Percentiles rank a stretch among this genome's conserved stretches.
phyloP scores from a whole-genome alignment of 495 filamentous ascomycete species.

The Neurospora sp. region DNA sequence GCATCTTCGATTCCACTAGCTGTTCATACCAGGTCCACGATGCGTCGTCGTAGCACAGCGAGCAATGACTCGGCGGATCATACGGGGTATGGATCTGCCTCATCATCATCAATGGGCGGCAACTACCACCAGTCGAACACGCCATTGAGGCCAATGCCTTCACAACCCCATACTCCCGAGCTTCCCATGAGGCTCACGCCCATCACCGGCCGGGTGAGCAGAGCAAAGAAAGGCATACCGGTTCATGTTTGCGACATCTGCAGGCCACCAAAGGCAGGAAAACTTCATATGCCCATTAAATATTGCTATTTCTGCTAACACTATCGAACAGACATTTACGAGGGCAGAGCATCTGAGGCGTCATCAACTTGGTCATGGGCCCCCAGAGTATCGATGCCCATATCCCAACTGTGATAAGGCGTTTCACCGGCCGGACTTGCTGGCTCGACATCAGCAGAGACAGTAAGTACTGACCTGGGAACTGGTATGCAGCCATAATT shows the following conservation, averaged over 20 bases:
- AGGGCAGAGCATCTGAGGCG: constrained; percentile 80
- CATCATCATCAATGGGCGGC: constrained; percentile 22
- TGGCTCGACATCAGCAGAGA: constrained; percentile 70
- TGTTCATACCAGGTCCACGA: constrained; percentile 11
- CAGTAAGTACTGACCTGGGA: constrained; percentile 48
- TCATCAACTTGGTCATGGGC: constrained; percentile 78
- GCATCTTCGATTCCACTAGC: constrained; percentile 4
- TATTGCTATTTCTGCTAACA: constrained; percentile 12
- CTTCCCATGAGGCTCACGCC: constrained; percentile 50
- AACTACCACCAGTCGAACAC: constrained; percentile 13
- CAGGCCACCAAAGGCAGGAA: constrained; percentile 48
- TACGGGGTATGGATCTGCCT: constrained; percentile 25
- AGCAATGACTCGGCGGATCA: constrained; percentile 40
- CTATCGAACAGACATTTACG: constrained; percentile 54
- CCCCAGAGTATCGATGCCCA: constrained; percentile 57
- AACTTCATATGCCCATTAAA: constrained; percentile 6
- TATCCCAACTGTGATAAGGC: constrained; percentile 49
- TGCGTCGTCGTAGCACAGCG: constrained; percentile 31
- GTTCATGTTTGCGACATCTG: constrained; percentile 67
- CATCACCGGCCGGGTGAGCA: constrained; percentile 65
- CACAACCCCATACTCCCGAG: constrained; percentile 19
- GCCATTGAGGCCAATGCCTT: constrained; percentile 32
- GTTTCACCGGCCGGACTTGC: constrained; percentile 67
- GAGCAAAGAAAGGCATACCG: constrained; percentile 73
- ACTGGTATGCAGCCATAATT: neutral